Base-by-base conservation (phyloP, 2,329 filamentous ascomycete species). In the Colletotrichum melonis region DNA sequence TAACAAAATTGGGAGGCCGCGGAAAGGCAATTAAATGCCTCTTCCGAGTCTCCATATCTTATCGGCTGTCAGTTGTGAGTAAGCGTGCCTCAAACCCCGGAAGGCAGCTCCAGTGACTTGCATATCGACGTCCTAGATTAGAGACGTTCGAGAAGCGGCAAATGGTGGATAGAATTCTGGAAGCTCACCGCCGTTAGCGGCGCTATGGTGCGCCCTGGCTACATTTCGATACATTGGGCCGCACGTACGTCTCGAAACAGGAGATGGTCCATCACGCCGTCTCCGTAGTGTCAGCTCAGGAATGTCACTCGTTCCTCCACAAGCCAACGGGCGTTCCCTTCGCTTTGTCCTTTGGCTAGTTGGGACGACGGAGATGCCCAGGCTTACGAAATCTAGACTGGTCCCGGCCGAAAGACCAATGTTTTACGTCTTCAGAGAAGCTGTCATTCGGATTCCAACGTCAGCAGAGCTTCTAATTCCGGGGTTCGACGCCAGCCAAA, bases 91-190 rank as follows among this genome's bases (percentile, higher is more conserved):
- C 42, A 26, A 28, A 52, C 38, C 30, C 60, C 46, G 70, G 67
- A 59, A 26, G 63, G 32, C 55, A 73, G 59, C 42, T 30, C 54
- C 30, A 38, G 32, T 35, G 35, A 32, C 49, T 32, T 63, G 66
- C 66, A 69, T 59, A 35, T 11, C 9, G n/a, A 35, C 12, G 38
- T 70, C 35, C 55, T 65, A 60, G 62, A 70, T 60, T 65, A 69
- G 35, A 69, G 66, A 73, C 55, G 60, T 73, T 73, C 66, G 70
- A 73, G 70, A 73, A 73, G 66, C 66, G 60, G 66, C 52, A 65
- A 63, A 62, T 49, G 64, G 46, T 52, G 56, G 24, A 62, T 22
- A 22, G n/a, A 28, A 26, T 70, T 73, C 70, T 73, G 70, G 70
- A 73, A 73, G 66, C 70, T 59, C 70, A 69, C 59, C 59, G 70